Conservation (phyloP, 441 rosid species). For the Bocquillonia castaneifolia region DNA sequence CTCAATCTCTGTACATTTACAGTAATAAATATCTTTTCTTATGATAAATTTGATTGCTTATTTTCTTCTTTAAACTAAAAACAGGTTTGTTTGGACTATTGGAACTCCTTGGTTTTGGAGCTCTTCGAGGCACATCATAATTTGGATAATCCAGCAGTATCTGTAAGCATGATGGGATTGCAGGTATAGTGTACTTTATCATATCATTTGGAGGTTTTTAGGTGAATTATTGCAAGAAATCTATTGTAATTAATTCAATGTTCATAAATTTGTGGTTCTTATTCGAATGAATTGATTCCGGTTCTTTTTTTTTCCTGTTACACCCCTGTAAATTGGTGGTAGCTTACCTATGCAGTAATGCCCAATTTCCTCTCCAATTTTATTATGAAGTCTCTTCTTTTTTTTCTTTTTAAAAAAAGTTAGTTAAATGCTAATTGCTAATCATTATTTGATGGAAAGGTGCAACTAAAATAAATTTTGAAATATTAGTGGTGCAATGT, state of each 20-base stretch:
- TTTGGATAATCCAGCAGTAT: conserved; percentile 75
- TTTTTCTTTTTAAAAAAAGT: neutral
- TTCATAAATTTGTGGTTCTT: too few species aligned
- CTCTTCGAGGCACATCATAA: conserved; percentile 85
- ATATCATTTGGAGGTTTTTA: neutral
- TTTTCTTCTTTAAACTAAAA: conserved; percentile 20
- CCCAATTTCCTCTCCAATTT: neutral
- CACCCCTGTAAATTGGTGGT: neutral
- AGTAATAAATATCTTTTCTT: neutral
- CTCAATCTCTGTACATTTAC: neutral
- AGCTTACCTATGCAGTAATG: neutral
- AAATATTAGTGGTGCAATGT: neutral
- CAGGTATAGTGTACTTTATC: conserved; percentile 47
- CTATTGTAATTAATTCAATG: neutral
- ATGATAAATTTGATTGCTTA: neutral
- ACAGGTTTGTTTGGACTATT: conserved; percentile 99
- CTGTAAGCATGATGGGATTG: conserved; percentile 76
- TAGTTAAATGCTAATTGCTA: too few species aligned
- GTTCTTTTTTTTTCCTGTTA: neutral
- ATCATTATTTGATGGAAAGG: too few species aligned
- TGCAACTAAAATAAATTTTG: neutral
- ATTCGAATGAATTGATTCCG: neutral
- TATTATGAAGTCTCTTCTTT: neutral
- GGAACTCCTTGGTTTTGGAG: conserved; percentile 91
- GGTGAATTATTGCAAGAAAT: conserved; percentile 2